Evolutionary conservation across 805 yeast genomes (phyloP).

Genomic region (Candida sithepensis): DNA sequence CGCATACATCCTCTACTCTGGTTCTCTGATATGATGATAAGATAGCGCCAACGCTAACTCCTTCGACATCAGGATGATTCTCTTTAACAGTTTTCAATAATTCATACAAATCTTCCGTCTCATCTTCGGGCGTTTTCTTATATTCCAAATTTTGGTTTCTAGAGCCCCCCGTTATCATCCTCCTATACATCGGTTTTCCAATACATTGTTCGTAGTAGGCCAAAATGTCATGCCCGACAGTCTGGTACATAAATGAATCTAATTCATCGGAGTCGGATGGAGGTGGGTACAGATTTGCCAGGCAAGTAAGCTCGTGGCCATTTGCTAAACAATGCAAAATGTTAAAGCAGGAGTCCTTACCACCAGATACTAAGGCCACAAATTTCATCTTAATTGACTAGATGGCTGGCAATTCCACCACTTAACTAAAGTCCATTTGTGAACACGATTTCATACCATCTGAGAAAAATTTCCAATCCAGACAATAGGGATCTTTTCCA

Average conservation of each 20-base stretch:
- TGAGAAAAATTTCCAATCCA: neutral
- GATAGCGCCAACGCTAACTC: constrained; percentile 94
- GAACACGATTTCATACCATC: neutral
- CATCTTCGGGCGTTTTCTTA: constrained; percentile 64
- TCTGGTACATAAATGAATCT: constrained; percentile 96
- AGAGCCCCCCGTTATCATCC: constrained; percentile 59
- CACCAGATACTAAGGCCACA: constrained; percentile 90
- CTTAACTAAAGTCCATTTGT: neutral
- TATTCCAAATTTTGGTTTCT: constrained; percentile 69
- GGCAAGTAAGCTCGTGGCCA: constrained; percentile 81
- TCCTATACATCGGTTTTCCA: constrained; percentile 76
- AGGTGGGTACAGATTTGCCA: constrained; percentile 78
- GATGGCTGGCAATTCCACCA: neutral
- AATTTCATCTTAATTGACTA: constrained; percentile 63
- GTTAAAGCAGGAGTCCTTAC: constrained; percentile 92
- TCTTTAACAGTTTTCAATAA: constrained; percentile 47
- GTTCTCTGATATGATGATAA: constrained; percentile 93
- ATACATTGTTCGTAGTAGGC: constrained; percentile 63
- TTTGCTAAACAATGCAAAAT: constrained; percentile 78
- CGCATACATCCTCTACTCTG: constrained; percentile 89
- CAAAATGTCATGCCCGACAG: constrained; percentile 87
- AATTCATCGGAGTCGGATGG: constrained; percentile 54
- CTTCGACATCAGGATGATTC: constrained; percentile 70
- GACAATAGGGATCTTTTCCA: neutral
- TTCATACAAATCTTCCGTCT: constrained; percentile 75